These are phyloP conservation scores for Apiospora phragmitis DNA, from an alignment of 2,329 filamentous ascomycete species.

Conservation along the genomic window DNA sequence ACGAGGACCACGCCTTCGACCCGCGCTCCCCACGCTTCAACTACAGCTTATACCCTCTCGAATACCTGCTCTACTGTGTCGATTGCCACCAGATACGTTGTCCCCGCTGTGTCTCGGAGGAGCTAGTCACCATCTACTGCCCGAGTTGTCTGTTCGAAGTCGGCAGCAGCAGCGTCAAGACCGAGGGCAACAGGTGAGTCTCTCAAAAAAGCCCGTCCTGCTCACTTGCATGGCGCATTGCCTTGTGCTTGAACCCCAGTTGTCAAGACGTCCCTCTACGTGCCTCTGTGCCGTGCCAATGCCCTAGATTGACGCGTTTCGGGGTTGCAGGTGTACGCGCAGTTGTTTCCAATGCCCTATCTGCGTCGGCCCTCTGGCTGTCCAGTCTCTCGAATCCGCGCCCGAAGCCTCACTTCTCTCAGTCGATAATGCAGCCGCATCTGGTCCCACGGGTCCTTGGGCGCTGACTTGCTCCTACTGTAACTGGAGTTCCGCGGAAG, in stretches of 20 bases:
- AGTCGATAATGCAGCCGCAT: constrained; percentile 40
- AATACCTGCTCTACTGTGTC: constrained; percentile 93
- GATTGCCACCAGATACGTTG: constrained; percentile 97
- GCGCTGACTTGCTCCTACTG: constrained; percentile 88
- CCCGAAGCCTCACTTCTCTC: constrained; percentile 45
- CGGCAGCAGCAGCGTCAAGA: constrained; percentile 86
- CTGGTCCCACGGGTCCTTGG: constrained; percentile 56
- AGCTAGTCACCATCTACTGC: constrained; percentile 94
- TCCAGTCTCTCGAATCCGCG: constrained; percentile 67
- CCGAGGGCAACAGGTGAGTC: constrained; percentile 84
- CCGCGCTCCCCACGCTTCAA: constrained; percentile 81
- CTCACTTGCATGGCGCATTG: constrained; percentile 1
- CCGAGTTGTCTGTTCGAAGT: constrained; percentile 96
- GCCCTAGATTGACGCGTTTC: constrained; percentile 10
- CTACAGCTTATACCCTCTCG: constrained; percentile 89
- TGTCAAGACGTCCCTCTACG: background rate
- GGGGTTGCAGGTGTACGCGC: constrained; percentile 69
- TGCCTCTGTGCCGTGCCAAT: background rate
- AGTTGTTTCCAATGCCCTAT: constrained; percentile 96
- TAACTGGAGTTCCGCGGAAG: constrained; percentile 87
- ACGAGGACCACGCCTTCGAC: constrained; percentile 78
- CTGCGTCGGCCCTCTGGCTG: constrained; percentile 77
- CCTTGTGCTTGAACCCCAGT: background rate
- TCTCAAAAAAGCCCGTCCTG: background rate
- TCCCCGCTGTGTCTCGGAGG: constrained; percentile 86